Conservation (phyloP, 331 rosid species). For the Cydonia oblonga region DNA sequence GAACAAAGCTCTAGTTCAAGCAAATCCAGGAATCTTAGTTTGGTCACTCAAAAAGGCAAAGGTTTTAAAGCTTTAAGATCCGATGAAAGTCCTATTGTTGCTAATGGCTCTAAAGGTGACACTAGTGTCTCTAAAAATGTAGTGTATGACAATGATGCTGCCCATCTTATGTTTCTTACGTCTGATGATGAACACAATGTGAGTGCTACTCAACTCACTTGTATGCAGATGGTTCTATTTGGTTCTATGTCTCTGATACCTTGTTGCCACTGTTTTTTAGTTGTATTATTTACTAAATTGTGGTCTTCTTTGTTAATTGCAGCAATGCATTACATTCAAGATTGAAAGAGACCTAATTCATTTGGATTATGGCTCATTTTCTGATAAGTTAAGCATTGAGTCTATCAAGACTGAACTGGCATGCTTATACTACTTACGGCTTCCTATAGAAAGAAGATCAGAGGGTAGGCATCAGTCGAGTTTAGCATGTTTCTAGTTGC, state of each 20-base stretch:
- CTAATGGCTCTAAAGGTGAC: constrained; percentile 47
- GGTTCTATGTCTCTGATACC: constrained; percentile 1
- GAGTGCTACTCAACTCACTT: constrained; percentile 32
- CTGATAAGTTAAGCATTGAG: constrained; percentile 41
- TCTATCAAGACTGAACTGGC: constrained; percentile 67
- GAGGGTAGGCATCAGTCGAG: constrained; percentile 47
- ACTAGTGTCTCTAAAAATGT: constrained; percentile 35
- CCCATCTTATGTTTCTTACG: constrained; percentile 16
- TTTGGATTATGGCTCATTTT: constrained; percentile 29
- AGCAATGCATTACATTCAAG: constrained; percentile 46
- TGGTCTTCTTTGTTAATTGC: constrained; percentile 19
- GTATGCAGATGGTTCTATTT: constrained; percentile 7
- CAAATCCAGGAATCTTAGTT: constrained; percentile 36
- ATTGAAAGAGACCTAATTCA: constrained; percentile 46
- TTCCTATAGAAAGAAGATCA: constrained; percentile 58
- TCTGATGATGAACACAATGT: constrained; percentile 38
- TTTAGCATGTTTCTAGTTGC: neutral
- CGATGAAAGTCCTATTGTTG: constrained; percentile 25
- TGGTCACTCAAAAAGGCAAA: constrained; percentile 26
- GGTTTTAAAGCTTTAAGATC: constrained; percentile 40
- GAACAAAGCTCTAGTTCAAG: constrained; percentile 74
- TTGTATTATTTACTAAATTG: constrained; percentile 22
- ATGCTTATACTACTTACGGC: constrained; percentile 69
- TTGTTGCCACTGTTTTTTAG: neutral
- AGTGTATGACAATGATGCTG: constrained; percentile 19